Base-by-base conservation (phyloP, 2,329 filamentous ascomycete species). In the Chrysoporthe austroafricana region DNA sequence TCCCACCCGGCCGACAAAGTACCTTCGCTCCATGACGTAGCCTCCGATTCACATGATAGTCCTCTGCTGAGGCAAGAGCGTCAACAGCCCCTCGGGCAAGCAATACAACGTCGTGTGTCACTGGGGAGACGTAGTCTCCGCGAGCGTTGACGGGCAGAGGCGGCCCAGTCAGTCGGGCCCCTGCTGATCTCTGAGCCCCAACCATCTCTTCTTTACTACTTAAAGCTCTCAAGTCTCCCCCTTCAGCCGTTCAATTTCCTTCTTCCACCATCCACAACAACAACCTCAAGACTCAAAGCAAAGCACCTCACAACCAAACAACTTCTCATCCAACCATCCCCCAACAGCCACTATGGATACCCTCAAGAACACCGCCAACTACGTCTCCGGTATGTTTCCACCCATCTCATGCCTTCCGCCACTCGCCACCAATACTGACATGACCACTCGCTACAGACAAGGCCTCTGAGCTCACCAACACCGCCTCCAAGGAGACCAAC, bases 401-500 rank as follows among this genome's bases (percentile, higher is more conserved):
- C 13, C 11, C 42, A 26, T 60, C 32, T 7, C n/a, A 42, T 32
- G 13, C 50, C 14, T 39, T 59, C 42, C 4, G 34, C 11, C 1
- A 26, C 26, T 26, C 26, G 1, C 34, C 16, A 46, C 14, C 32
- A 16, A 7, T 36, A 59, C 59, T 46, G 39, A 65, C 66, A 1
- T 34, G 2, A 34, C 39, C n/a, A 43, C n/a, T 50, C n/a, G 46
- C n/a, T 50, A 68, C 66, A 71, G 63, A 72, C 63, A 71, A 56
- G 71, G 54, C 66, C 58, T 61, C 48, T 60, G 76, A 79, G 69
- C 77, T 82, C 66, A 78, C 81, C 73, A 48, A 67, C 58, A 63
- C 57, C 46, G 81, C 84, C 70, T 83, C 81, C 77, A 86, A 88
- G 84, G 85, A 87, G 81, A 81, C 79, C 82, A 88, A 88, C 84